Base-by-base conservation (phyloP, 768 basidiomycete species). In the Pleurotus tuoliensis region DNA sequence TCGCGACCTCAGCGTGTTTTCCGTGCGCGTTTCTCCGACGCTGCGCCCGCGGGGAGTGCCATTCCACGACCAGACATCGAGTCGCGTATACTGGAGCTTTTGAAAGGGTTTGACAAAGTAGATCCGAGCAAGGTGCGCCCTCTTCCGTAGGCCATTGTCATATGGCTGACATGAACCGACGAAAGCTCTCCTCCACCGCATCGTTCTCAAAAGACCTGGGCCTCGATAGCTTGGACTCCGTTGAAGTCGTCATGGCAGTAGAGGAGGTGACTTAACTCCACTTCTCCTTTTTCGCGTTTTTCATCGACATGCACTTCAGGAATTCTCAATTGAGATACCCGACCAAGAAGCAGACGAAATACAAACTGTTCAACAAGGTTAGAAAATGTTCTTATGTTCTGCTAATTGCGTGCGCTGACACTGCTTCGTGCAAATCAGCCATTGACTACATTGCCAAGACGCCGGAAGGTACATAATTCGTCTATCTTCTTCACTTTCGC, bases 191-290 rank as follows among this genome's bases (percentile, higher is more conserved):
- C 15, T 63, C 82, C 8, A 66, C 79, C 34, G 76, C 91, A 9
- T 79, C 82, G 9, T 94, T 97, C 71, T 73, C 83, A 51, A 78
- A 84, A 46, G 92, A 97, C 78, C 81, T 97, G 51, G 93, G 92
- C 27, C 81, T 97, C 30, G 97, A 99, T 74, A 98, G 94, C 65
- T 76, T 99, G 69, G 97, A 99, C 71, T 83, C 94, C 16, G 95
- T 99, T 16, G 97, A 99, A 72, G 94, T 98, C 24, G 92, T 98
- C 64, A 97, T 99, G 94, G 94, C 96, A 40, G 88, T 99, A 63
- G 97, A 99, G 76, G 97, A 94, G 83, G 88, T 85, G 63, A 20
- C 67, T 44, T 25, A 18, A 51, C 60, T 22, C 20, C 38, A 16
- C 43, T 50, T 56, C 41, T 56, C 56, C 27, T 48, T 9, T 16